These are phyloP conservation scores for Puccinia polysora DNA, from an alignment of 1,284 basidiomycete species.

Conservation along the genomic window DNA sequence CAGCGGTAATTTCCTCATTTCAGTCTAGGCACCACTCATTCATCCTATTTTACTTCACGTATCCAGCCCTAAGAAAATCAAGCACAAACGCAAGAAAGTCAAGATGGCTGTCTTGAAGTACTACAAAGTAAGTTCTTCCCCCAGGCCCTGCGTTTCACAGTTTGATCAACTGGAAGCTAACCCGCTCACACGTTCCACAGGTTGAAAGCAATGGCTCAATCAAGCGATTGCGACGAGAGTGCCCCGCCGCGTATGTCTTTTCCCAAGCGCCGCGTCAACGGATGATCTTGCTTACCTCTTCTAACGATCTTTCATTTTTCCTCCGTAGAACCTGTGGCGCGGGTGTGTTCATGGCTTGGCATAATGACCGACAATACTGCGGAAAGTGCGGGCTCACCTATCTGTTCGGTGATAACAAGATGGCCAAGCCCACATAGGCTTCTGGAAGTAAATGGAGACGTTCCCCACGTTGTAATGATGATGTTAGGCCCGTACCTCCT, in stretches of 20 bases:
- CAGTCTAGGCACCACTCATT: background rate
- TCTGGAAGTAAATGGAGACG: background rate
- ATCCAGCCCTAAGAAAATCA: constrained; percentile 40
- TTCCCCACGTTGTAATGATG: too few species aligned
- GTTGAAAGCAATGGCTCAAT: constrained; percentile 36
- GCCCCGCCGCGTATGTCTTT: constrained; percentile 28
- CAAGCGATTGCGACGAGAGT: constrained; percentile 40
- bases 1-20: background rate
- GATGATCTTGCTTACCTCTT: background rate
- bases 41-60: too few species aligned
- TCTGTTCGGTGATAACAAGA: constrained; percentile 33
- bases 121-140: constrained; percentile 23
- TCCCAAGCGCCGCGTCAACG: background rate
- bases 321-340: constrained; percentile 27
- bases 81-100: constrained; percentile 44
- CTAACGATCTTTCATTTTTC: background rate
- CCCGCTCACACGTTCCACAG: background rate
- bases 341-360: constrained; percentile 43
- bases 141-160: too few species aligned
- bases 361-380: constrained; percentile 38
- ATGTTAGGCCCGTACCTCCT: background rate
- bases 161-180: background rate
- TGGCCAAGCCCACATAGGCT: constrained; percentile 31
- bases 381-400: constrained; percentile 41
- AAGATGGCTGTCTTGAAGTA: constrained; percentile 42